phyloP scores from a whole-genome alignment of 2,329 filamentous ascomycete species.

The Graphilbum ipis-grandicollis region DNA sequence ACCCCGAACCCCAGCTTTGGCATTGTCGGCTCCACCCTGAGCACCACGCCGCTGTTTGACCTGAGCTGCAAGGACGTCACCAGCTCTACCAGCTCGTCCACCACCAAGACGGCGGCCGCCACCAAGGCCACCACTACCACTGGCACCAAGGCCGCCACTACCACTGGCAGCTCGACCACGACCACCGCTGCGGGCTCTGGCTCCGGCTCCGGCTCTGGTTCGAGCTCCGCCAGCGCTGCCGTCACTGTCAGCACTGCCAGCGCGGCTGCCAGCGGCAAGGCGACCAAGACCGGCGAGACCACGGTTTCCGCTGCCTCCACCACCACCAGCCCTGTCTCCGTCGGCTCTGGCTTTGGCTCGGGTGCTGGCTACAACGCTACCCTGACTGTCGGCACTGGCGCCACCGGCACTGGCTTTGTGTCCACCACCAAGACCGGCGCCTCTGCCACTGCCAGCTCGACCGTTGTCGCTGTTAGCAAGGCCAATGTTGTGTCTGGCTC shows the following conservation, averaged over 20 bases:
- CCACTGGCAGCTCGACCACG: not conserved
- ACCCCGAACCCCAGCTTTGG: constrained; percentile 55
- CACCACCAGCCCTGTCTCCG: not conserved
- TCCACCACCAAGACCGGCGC: constrained; percentile 14
- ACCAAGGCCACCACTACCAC: not conserved
- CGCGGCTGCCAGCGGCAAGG: not conserved
- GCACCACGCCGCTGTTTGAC: constrained; percentile 41
- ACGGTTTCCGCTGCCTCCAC: not conserved
- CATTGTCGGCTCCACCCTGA: constrained; percentile 38
- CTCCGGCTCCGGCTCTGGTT: too few relatives aligned
- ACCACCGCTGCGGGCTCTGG: not conserved
- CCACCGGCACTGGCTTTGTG: constrained; percentile 7
- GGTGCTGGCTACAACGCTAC: not conserved
- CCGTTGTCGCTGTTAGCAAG: constrained; percentile 10
- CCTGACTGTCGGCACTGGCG: not conserved
- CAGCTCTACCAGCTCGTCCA: constrained; percentile 1
- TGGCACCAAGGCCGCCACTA: not conserved
- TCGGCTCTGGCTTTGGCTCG: not conserved
- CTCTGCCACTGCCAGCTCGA: constrained; percentile 11
- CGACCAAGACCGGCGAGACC: not conserved
- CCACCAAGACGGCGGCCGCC: constrained; percentile 1
- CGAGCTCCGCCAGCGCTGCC: too few relatives aligned
- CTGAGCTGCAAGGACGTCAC: constrained; percentile 34
- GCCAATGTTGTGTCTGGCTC: constrained; percentile 10
- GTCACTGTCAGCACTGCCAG: not conserved